Evolutionary conservation across 164 flowering plant genomes (phyloP), one percentile per base, ranked within the genome.

Genomic region (Echeveria elegans): DNA sequence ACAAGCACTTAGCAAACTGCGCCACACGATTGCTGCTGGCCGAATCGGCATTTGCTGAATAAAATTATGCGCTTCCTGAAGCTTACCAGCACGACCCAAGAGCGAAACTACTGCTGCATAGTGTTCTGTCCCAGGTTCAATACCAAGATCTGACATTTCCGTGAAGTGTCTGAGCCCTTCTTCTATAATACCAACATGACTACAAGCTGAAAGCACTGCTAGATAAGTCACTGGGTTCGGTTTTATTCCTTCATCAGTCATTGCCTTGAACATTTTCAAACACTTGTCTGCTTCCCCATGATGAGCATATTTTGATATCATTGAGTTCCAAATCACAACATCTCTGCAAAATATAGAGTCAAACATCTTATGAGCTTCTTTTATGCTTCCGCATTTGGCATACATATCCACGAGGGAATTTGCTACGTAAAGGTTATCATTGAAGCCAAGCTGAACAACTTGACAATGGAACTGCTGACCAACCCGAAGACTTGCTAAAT

Each of bases 381-480:
- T 68, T 1, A 84, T 66, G 74, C 81, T 75, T 71, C 96, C 96
- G 63, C 96, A 86, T 74, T 86, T 88, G 10, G 96, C 87, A 77
- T 86, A 88, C 88, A 85, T 82, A 71, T 85, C 90, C 26, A 88
- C 66, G 32, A 86, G 78, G 32, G 92, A 82, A 78, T 84, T 88
- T 32, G 81, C 71, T 18, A 87, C 78, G 71, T 74, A 82, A 6
- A 86, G 80, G 14, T 83, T 84, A 40, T 52, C 64, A 26, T 84
- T 81, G 36, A 79, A 65, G 59, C 92, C 83, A 32, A 34, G 66
- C 69, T 84, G 83, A 18, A 84, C 67, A 16, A 81, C 67, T 53
- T 82, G 90, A 65, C 38, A 59, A 75, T 89, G 89, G 52, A 87
- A 76, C 78, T 79, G 88, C 37, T 70, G 79, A 40, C 90, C 92